Percentiles rank a stretch among this genome's conserved stretches.
Evolutionary conservation across 2,329 filamentous ascomycete species (phyloP).

Genomic region (Fusarium penzigii): DNA sequence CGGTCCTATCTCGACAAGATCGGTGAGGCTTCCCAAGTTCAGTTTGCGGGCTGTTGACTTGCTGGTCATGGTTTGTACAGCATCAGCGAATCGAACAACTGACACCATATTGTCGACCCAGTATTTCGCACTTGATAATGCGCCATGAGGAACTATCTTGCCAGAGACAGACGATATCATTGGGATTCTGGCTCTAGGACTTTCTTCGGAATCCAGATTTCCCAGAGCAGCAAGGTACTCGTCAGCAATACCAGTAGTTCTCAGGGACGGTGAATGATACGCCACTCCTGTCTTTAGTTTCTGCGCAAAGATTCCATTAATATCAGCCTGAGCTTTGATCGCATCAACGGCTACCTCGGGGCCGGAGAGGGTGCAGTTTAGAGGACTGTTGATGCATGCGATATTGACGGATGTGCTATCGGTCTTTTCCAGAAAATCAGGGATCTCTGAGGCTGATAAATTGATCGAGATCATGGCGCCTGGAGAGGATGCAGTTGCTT

Average conservation of each 20-base stretch:
- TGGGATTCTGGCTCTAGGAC: neutral
- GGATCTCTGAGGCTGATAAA: neutral
- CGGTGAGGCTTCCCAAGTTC: neutral
- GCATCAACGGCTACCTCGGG: constrained; percentile 42
- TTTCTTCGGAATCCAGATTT: neutral
- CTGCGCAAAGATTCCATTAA: constrained; percentile 44
- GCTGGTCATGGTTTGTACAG: constrained; percentile 6
- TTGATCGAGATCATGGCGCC: constrained; percentile 31
- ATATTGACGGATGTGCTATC: constrained; percentile 15
- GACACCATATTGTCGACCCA: constrained; percentile 42
- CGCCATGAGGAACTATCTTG: constrained; percentile 34
- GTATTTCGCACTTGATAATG: constrained; percentile 36
- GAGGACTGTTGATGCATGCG: constrained; percentile 51
- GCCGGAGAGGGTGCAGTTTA: constrained; percentile 50
- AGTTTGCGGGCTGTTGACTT: neutral
- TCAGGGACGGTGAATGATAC: constrained; percentile 54
- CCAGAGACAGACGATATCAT: constrained; percentile 43
- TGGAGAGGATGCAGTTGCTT: constrained; percentile 16
- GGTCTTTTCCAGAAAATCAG: neutral
- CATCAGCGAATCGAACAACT: constrained; percentile 40
- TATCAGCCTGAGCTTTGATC: constrained; percentile 34
- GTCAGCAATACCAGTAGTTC: constrained; percentile 38
- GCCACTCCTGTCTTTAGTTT: constrained; percentile 47
- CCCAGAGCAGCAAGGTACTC: constrained; percentile 39
- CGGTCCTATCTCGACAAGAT: constrained; percentile 27